Evolutionary conservation across 2,329 filamentous ascomycete species (phyloP).

Genomic region (Diaporthe citrichinensis): DNA sequence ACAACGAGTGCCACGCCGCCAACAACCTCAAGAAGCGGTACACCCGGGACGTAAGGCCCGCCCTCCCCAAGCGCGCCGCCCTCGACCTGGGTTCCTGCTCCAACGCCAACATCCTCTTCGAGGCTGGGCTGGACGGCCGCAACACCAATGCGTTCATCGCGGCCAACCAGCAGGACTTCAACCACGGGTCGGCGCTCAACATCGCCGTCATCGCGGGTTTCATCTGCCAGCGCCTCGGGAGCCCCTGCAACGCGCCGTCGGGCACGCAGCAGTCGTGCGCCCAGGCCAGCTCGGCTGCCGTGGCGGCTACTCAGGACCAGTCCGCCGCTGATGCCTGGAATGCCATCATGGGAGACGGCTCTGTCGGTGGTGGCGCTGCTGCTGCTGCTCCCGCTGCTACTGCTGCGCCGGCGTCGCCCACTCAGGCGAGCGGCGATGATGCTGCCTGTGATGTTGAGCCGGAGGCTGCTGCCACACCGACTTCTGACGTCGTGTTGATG

Average conservation of each 20-base stretch:
- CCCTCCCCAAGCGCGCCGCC: slow-evolving; percentile 39
- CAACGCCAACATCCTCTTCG: slow-evolving; percentile 59
- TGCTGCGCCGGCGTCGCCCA: slow-evolving; percentile 27
- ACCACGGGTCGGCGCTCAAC: slow-evolving; percentile 61
- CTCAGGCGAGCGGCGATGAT: slow-evolving; percentile 24
- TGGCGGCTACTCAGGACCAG: slow-evolving; percentile 49
- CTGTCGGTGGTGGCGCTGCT: slow-evolving; percentile 40
- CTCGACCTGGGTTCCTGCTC: slow-evolving; percentile 57
- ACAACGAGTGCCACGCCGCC: slow-evolving; percentile 47
- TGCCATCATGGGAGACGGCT: slow-evolving; percentile 44
- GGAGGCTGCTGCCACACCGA: slow-evolving; percentile 11
- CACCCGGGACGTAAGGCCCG: not conserved
- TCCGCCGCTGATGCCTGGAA: slow-evolving; percentile 53
- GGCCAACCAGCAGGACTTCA: slow-evolving; percentile 57
- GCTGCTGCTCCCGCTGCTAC: slow-evolving; percentile 39
- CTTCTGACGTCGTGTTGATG: slow-evolving; percentile 15
- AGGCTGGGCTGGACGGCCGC: slow-evolving; percentile 59
- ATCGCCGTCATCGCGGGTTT: slow-evolving; percentile 63
- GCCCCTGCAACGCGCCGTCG: slow-evolving; percentile 51
- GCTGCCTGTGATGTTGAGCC: slow-evolving; percentile 1
- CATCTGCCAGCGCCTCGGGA: slow-evolving; percentile 60
- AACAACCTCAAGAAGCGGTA: slow-evolving; percentile 34
- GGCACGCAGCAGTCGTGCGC: slow-evolving; percentile 47
- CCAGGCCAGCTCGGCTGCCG: slow-evolving; percentile 47
- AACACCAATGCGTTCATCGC: slow-evolving; percentile 58